Evolutionary conservation across 2,329 filamentous ascomycete genomes (phyloP).

Genomic region (Nemania abortiva): DNA sequence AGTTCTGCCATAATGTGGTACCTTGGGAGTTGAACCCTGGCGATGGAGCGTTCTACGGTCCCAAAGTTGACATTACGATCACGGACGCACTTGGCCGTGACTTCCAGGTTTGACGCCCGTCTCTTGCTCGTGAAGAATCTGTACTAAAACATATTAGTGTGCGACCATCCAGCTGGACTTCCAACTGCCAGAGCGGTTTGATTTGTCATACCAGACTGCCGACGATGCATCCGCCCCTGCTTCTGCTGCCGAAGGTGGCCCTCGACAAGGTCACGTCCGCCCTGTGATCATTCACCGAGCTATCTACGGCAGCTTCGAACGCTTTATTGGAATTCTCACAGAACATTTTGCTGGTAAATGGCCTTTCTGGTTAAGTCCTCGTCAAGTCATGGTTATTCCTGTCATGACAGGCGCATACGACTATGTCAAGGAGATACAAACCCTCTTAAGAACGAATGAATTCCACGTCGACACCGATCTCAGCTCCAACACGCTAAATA

Average conservation of each 20-base stretch:
- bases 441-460: slow-evolving; percentile 73
- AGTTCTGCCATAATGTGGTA: slow-evolving; percentile 72
- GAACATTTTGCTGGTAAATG: slow-evolving; percentile 90
- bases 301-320: slow-evolving; percentile 76
- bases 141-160: slow-evolving; percentile 72
- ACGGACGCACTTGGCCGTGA: slow-evolving; percentile 87
- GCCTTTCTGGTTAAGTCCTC: slow-evolving; percentile 90
- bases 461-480: slow-evolving; percentile 80
- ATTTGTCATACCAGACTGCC: slow-evolving; percentile 36
- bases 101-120: slow-evolving; percentile 35
- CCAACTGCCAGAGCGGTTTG: slow-evolving; percentile 74
- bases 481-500: slow-evolving; percentile 83
- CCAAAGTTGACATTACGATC: slow-evolving; percentile 98
- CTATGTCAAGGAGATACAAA: slow-evolving; percentile 81
- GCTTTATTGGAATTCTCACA: slow-evolving; percentile 78
- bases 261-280: slow-evolving; percentile 77
- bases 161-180: slow-evolving; percentile 96
- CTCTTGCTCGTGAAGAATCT: neutral
- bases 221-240: slow-evolving; percentile 52
- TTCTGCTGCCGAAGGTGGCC: slow-evolving; percentile 58
- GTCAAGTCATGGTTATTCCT: slow-evolving; percentile 83
- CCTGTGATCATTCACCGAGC: slow-evolving; percentile 91
- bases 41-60: slow-evolving; percentile 97
- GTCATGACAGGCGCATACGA: slow-evolving; percentile 78
- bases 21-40: slow-evolving; percentile 93